A percentile compares a stretch with the other conserved stretches of the same genome.
phyloP scores from a whole-genome alignment of 805 yeast genomes.

The Saturnispora halmiae region DNA sequence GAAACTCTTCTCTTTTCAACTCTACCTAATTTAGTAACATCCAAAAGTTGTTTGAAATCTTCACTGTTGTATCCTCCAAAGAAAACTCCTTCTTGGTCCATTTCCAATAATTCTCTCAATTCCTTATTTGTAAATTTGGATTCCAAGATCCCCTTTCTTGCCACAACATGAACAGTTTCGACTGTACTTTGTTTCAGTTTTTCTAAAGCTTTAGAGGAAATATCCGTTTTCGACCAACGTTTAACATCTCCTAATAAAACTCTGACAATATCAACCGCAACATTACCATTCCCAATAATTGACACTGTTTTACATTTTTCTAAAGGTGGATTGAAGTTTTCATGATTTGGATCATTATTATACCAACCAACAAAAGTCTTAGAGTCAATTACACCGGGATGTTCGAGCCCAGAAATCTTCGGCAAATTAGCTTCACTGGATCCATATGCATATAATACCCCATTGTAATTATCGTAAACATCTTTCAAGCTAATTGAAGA shows the following conservation, averaged over 20 bases:
- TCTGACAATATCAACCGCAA: constrained; percentile 85
- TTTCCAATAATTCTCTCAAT: constrained; percentile 69
- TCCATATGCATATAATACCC: constrained; percentile 78
- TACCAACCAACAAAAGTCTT: constrained; percentile 93
- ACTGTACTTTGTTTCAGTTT: constrained; percentile 46
- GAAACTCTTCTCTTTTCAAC: constrained; percentile 56
- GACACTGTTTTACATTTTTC: constrained; percentile 54
- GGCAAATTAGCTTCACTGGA: constrained; percentile 45
- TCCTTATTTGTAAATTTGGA: constrained; percentile 91
- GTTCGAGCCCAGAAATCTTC: constrained; percentile 36
- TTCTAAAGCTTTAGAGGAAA: constrained; percentile 50
- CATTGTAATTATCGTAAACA: constrained; percentile 52
- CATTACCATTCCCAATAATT: constrained; percentile 95
- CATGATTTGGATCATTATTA: constrained; percentile 71
- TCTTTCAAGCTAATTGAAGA: constrained; percentile 34
- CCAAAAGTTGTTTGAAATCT: constrained; percentile 26
- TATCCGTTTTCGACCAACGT: constrained; percentile 61
- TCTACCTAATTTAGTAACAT: constrained; percentile 34
- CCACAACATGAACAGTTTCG: constrained; percentile 62
- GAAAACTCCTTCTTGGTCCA: constrained; percentile 38
- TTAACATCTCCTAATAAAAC: constrained; percentile 52
- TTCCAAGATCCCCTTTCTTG: constrained; percentile 76
- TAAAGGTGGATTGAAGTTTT: constrained; percentile 46
- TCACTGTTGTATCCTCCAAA: constrained; percentile 40
- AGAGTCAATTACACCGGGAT: constrained; percentile 67